Evolutionary conservation across 2,329 filamentous ascomycete genomes (phyloP).

Genomic region (Orbilia javanica): DNA sequence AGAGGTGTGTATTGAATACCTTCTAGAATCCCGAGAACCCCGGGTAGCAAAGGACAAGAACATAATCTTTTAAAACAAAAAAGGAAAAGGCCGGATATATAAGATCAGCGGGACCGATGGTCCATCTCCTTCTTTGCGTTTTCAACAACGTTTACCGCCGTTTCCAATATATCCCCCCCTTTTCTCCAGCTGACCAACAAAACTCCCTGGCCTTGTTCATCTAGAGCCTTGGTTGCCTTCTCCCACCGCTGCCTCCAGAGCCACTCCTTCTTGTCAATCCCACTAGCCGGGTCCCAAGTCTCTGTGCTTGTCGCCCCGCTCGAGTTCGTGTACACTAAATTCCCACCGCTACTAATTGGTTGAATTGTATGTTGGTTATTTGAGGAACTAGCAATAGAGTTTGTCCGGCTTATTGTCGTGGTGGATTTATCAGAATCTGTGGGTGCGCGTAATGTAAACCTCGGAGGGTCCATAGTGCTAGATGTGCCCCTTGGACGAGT

Average conservation of each 20-base stretch:
- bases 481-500: conserved; percentile 4
- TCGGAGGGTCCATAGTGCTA: conserved; percentile 24
- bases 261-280: conserved; percentile 76
- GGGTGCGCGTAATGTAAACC: conserved; percentile 45
- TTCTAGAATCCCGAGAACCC: neutral
- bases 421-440: conserved; percentile 60
- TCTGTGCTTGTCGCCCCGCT: conserved; percentile 56
- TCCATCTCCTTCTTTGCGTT: conserved; percentile 69
- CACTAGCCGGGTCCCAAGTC: conserved; percentile 60
- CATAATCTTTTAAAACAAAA: neutral
- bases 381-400: conserved; percentile 30
- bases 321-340: conserved; percentile 58
- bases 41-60: neutral
- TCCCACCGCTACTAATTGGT: conserved; percentile 57
- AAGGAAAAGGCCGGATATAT: neutral
- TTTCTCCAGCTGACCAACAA: conserved; percentile 79
- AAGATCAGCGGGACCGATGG: conserved; percentile 42
- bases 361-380: conserved; percentile 14
- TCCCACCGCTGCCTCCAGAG: conserved; percentile 78
- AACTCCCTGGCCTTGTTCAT: conserved; percentile 73
- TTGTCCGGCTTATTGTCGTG: conserved; percentile 61
- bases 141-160: conserved; percentile 74
- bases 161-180: conserved; percentile 77
- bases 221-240: conserved; percentile 74
- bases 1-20: conserved; percentile 1